These are phyloP conservation scores for Fraxinus pennsylvanica DNA, from an alignment of 257 asterid genomes.

Conservation along the genomic window DNA sequence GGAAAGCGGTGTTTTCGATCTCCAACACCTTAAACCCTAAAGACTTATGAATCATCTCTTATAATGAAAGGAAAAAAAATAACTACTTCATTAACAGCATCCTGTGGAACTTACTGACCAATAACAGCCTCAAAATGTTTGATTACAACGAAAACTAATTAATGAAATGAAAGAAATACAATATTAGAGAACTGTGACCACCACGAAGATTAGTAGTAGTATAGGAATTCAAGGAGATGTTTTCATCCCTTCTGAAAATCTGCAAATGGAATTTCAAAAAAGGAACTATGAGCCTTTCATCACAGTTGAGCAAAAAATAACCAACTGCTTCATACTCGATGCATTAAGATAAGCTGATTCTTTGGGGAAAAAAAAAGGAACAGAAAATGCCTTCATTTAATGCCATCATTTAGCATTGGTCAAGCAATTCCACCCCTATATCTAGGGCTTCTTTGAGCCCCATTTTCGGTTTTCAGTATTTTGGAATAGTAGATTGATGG, in stretches of 20 bases:
- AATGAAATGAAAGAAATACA: not conserved
- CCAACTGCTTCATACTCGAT: not conserved
- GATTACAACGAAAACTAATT: not conserved
- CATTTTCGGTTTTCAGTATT: no score
- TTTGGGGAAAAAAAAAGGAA: no score
- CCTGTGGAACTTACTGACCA: not conserved
- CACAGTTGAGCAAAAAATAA: not conserved
- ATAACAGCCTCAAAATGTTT: not conserved
- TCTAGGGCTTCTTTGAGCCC: no score
- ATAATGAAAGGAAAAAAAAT: not conserved
- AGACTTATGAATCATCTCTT: not conserved
- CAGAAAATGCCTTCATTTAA: no score
- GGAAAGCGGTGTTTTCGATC: not conserved
- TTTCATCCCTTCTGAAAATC: not conserved
- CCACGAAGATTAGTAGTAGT: not conserved
- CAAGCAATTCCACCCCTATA: no score
- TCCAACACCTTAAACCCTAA: not conserved
- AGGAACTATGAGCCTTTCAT: not conserved
- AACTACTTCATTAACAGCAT: not conserved
- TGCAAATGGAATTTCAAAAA: not conserved
- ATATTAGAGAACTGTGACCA: not conserved
- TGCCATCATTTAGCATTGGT: no score
- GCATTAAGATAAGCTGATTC: not conserved
- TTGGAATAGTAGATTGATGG: no score
- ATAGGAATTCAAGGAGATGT: not conserved